Base-by-base conservation (phyloP, 768 basidiomycete genomes). In the Auricularia cornea region DNA sequence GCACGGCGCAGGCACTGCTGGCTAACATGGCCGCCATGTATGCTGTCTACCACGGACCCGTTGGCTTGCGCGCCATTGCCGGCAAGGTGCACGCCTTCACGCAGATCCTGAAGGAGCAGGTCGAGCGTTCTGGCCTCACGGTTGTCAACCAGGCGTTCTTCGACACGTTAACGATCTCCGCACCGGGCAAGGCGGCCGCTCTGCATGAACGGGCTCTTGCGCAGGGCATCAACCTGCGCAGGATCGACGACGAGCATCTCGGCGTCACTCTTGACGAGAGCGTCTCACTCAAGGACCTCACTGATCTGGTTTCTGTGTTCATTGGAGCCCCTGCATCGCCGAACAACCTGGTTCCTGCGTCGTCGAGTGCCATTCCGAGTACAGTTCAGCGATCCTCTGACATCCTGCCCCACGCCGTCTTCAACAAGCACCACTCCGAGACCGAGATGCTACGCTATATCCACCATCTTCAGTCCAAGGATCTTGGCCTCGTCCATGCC, bases 11-110 rank as follows among this genome's bases (percentile, higher is more conserved):
- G 76, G 97, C 94, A 0, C 84, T 99, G 20, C 89, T 99, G 30
- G 97, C 97, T 23, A 99, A 99, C 76, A 98, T 98, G 93, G 93
- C 97, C 23, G 94, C 95, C 38, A 98, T 99, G 96, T 94, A 94
- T 71, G 94, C 94, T 5, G 85, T 98, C 26, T 98, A 97, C 73
- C 97, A 99, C 71, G 97, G 97, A 12, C 90, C 97, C 0, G 81
- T 79, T 52, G 94, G 95, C 63, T 81, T 99, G 31, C 78, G 80
- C 63, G 84, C 85, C 56, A 98, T 98, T 66, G 94, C 94, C 23
- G 79, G 83, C 71, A 93, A 91, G 76, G 91, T 98, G n/a, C 94
- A 98, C 73, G 81, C 86, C 23, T 84, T 92, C 68, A 89, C 97
- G 0, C 86, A 88, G 62, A 80, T 92, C 61, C 83, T 98, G 68